Percentiles rank a stretch among this genome's conserved stretches.
phyloP scores from a whole-genome alignment of 805 yeast genomes.

The Ogataea kodamae region DNA sequence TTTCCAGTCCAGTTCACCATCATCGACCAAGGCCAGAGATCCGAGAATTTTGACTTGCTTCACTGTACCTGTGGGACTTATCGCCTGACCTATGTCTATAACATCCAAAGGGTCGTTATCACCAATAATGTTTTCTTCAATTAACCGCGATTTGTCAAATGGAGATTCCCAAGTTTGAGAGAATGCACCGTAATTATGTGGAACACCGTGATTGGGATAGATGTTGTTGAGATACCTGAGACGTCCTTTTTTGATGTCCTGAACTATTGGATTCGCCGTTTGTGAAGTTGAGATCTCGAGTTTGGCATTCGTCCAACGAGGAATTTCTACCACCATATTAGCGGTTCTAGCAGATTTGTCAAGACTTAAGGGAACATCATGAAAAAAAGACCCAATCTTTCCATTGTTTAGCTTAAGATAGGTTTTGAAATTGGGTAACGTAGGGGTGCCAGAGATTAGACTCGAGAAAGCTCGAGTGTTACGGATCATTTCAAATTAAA shows the following conservation, averaged over 20 bases:
- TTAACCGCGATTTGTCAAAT: conserved; percentile 41
- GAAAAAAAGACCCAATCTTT: conserved; percentile 57
- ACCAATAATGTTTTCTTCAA: conserved; percentile 51
- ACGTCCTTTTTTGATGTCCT: conserved; percentile 67
- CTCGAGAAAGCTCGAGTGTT: conserved; percentile 15
- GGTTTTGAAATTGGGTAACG: conserved; percentile 38
- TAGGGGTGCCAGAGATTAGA: conserved; percentile 36
- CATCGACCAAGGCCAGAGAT: conserved; percentile 76
- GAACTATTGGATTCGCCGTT: conserved; percentile 72
- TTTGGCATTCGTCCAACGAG: conserved; percentile 81
- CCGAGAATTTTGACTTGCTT: conserved; percentile 69
- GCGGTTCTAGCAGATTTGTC: conserved; percentile 42
- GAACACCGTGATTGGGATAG: conserved; percentile 81
- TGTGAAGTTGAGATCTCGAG: conserved; percentile 64
- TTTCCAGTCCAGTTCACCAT: conserved; percentile 98
- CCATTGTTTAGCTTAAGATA: conserved; percentile 43
- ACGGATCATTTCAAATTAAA: conserved; percentile 1
- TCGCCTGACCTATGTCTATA: conserved; percentile 73
- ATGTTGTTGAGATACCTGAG: conserved; percentile 73
- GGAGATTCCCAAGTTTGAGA: conserved; percentile 99
- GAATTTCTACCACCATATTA: conserved; percentile 71
- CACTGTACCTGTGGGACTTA: conserved; percentile 46
- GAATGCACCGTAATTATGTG: conserved; percentile 84
- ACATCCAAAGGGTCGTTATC: conserved; percentile 96
- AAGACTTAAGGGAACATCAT: conserved; percentile 62